Evolutionary conservation across 2,329 filamentous ascomycete genomes (phyloP), one percentile per base, ranked within the genome.

Genomic region (Botrytis porri): DNA sequence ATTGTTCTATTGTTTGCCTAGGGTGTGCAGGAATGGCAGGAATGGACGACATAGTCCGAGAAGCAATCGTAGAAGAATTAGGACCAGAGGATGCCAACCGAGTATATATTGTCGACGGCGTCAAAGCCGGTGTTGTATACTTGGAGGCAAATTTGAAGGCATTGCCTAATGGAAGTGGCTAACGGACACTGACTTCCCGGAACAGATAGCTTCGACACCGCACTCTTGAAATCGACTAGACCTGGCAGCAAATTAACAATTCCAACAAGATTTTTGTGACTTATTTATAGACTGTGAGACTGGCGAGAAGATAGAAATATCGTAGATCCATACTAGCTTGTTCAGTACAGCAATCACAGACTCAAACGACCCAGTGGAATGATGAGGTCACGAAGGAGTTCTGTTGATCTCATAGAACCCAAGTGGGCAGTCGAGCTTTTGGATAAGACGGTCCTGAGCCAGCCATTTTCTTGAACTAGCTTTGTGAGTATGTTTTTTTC

Each of bases 21-120:
- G 95, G 95, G 0, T 98, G 95, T 81, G 95, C 93, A 4, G 95
- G 94, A 0, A 97, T 98, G 95, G 90, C 91, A 1, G 95, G 94
- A 0, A 86, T 98, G 83, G 92, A 96, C 77, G 85, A 89, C 59
- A 91, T 91, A 73, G 94, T 98, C 57, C 87, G 91, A 48, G 86
- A 88, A 61, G 91, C 91, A 0, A 92, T 92, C 51, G 79, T 87
- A 0, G 89, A 92, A 73, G 85, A 88, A 67, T 85, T 91, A 72
- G 92, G 92, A 1, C 81, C 85, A n/a, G 82, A 86, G 18, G 84
- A 85, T 63, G 92, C 88, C 0, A 82, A 84, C 71, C 83, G 84
- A 48, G 78, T 97, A 6, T 88, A 87, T 78, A 89, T 98, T 75
- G 84, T 98, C 9, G 95, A 98, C 81, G 94, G 94, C 0, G 90